Conservation (phyloP, 768 basidiomycete genomes). For the Mycena amicta region DNA sequence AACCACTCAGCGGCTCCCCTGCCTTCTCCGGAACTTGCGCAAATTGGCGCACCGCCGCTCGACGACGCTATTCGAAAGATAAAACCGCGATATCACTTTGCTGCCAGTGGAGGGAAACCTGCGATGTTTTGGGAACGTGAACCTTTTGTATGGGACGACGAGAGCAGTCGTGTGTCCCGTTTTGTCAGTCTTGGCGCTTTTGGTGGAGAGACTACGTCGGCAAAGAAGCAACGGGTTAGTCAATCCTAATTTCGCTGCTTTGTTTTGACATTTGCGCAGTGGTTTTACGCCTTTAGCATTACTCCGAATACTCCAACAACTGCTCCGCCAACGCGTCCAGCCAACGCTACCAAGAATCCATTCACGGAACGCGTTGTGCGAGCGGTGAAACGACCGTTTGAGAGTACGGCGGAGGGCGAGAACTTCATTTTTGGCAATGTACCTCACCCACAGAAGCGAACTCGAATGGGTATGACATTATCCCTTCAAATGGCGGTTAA, state of each 20-base stretch:
- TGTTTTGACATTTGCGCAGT: constrained; percentile 49
- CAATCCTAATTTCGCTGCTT: neutral
- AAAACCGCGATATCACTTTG: constrained; percentile 89
- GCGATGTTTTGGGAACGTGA: constrained; percentile 94
- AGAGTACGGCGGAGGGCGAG: constrained; percentile 47
- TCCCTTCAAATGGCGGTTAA: too few relatives aligned
- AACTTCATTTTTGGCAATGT: constrained; percentile 75
- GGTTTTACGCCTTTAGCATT: constrained; percentile 97
- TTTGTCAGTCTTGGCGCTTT: constrained; percentile 91
- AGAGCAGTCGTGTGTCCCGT: constrained; percentile 65
- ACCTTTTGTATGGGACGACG: constrained; percentile 84
- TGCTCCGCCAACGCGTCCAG: constrained; percentile 46
- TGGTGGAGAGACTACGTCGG: constrained; percentile 58
- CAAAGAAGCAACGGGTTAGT: constrained; percentile 86
- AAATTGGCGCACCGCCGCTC: constrained; percentile 55
- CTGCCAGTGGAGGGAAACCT: constrained; percentile 61
- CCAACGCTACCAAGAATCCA: constrained; percentile 73
- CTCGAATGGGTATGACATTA: too few relatives aligned
- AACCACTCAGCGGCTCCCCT: constrained; percentile 58
- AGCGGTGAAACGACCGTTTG: constrained; percentile 56
- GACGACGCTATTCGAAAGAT: constrained; percentile 65
- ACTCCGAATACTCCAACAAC: constrained; percentile 49
- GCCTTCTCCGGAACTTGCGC: constrained; percentile 47
- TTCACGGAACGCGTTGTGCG: constrained; percentile 48
- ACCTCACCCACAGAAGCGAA: constrained; percentile 59